phyloP scores from a whole-genome alignment of 2,329 filamentous ascomycete species.

The Xylariaceae sp. region DNA sequence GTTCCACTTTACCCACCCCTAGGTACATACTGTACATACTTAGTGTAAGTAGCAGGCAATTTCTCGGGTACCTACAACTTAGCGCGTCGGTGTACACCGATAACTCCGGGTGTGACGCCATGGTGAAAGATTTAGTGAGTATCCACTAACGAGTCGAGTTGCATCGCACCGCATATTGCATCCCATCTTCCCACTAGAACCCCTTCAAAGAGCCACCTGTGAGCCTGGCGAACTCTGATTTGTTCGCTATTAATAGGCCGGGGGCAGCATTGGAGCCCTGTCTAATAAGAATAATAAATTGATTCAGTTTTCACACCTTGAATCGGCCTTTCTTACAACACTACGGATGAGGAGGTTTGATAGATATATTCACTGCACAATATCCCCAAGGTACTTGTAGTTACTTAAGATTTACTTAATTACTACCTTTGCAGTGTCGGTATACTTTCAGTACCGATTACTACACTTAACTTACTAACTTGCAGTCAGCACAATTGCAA shows the following conservation, averaged over 20 bases:
- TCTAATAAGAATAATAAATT: not conserved
- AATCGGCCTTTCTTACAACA: too few relatives aligned
- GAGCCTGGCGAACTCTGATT: conserved; percentile 17
- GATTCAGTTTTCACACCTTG: too few relatives aligned
- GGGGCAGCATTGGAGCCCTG: not conserved
- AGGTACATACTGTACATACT: too few relatives aligned
- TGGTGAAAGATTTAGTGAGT: not conserved
- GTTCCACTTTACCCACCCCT: conserved; percentile 15
- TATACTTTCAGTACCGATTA: too few relatives aligned
- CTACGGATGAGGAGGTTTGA: too few relatives aligned
- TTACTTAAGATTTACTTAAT: too few relatives aligned
- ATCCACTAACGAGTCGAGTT: not conserved
- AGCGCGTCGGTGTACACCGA: conserved; percentile 10
- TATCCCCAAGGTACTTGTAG: too few relatives aligned
- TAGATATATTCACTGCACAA: too few relatives aligned
- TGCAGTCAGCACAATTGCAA: too few relatives aligned
- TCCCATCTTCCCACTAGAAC: conserved; percentile 1
- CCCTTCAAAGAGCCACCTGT: conserved; percentile 15
- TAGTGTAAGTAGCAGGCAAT: conserved; percentile 22
- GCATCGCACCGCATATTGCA: too few relatives aligned
- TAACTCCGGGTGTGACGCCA: conserved; percentile 19
- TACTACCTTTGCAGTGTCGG: too few relatives aligned
- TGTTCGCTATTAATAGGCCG: conserved; percentile 20
- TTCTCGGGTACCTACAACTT: conserved; percentile 12
- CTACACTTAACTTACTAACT: too few relatives aligned